These are phyloP conservation scores for Trebouxia sp. DNA, from an alignment of 139 green algal species.

Conservation along the genomic window DNA sequence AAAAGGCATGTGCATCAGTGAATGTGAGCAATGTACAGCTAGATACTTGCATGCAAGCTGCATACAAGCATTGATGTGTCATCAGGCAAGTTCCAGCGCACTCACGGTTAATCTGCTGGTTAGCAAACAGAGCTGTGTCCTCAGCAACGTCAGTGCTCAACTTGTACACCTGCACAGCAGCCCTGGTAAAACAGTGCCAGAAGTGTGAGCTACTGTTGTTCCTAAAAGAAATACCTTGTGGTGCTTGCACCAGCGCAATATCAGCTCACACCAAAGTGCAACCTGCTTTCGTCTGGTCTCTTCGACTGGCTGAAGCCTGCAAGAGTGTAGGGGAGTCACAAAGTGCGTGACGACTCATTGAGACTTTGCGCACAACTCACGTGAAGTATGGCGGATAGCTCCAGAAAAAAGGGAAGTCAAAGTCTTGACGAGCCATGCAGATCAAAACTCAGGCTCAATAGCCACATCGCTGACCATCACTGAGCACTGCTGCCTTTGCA, in stretches of 20 bases:
- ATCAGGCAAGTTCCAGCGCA: background rate
- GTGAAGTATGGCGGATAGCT: constrained; percentile 78
- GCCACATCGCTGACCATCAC: background rate
- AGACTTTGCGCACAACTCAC: too few relatives aligned
- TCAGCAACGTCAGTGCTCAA: constrained; percentile 49
- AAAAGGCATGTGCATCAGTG: background rate
- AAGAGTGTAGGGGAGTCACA: background rate
- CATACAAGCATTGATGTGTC: too few relatives aligned
- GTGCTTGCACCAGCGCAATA: constrained; percentile 73
- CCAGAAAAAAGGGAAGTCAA: constrained; percentile 66
- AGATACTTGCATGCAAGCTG: too few relatives aligned
- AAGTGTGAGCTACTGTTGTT: background rate
- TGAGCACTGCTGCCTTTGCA: too few relatives aligned
- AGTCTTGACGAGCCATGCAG: constrained; percentile 33
- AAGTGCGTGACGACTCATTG: too few relatives aligned
- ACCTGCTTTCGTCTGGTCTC: constrained; percentile 81
- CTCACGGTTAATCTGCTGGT: constrained; percentile 71
- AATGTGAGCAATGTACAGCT: background rate
- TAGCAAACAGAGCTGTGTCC: constrained; percentile 64
- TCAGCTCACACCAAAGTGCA: constrained; percentile 69
- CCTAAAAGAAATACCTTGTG: constrained; percentile 52
- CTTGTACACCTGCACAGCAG: constrained; percentile 46
- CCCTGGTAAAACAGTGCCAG: background rate
- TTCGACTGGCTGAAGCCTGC: constrained; percentile 81
- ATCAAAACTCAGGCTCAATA: background rate